These are phyloP conservation scores for Phytophthora crassamura DNA, from an alignment of 352 stramenopile genomes.

Conservation along the genomic window DNA sequence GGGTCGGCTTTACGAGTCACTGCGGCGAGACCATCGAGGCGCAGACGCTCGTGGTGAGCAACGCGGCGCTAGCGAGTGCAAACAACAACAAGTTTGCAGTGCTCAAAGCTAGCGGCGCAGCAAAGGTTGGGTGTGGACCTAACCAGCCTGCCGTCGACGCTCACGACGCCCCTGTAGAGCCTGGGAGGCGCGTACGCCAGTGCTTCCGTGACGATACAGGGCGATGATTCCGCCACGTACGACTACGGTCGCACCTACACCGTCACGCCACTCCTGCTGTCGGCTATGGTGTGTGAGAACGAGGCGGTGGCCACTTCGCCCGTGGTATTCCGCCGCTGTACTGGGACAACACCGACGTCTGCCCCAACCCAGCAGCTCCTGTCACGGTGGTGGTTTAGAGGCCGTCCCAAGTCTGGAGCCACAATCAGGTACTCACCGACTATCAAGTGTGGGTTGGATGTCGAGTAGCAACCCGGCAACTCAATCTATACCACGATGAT, in stretches of 20 bases:
- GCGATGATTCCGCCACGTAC: constrained; percentile 65
- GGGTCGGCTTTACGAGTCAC: constrained; percentile 81
- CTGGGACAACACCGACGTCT: constrained; percentile 36
- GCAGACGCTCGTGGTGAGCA: constrained; percentile 56
- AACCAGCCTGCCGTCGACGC: not conserved
- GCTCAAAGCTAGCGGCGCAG: constrained; percentile 9
- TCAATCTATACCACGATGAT: no score
- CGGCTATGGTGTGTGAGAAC: constrained; percentile 24
- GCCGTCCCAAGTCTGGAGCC: no score
- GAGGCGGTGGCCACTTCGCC: constrained; percentile 43
- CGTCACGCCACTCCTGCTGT: constrained; percentile 33
- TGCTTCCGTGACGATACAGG: constrained; percentile 42
- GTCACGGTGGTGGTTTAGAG: constrained; percentile 34
- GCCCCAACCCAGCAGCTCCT: constrained; percentile 22
- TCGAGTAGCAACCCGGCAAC: no score
- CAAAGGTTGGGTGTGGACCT: constrained; percentile 13
- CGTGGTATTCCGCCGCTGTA: constrained; percentile 50
- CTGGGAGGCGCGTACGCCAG: constrained; percentile 41
- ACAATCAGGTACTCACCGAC: no score
- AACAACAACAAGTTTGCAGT: constrained; percentile 16
- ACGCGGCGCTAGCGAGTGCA: not conserved
- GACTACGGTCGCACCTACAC: constrained; percentile 79
- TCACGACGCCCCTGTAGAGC: constrained; percentile 39
- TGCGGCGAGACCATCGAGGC: constrained; percentile 80
- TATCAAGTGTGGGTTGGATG: no score